Percentiles rank a stretch among this genome's conserved stretches.
These are phyloP conservation scores for Mariannaea sp. DNA, from an alignment of 2,329 filamentous ascomycete species.

Conservation along the genomic window DNA sequence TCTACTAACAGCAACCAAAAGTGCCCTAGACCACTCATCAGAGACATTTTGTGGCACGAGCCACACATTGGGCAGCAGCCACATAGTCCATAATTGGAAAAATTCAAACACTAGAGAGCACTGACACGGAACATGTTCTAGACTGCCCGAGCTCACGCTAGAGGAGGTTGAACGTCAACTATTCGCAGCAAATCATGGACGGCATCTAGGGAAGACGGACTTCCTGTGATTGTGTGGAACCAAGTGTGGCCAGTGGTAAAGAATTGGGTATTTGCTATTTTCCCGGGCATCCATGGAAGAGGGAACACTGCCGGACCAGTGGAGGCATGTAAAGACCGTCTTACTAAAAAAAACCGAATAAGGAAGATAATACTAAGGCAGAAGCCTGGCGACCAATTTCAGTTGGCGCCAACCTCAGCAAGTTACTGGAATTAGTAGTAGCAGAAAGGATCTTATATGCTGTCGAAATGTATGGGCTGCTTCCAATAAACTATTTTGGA, in stretches of 20 bases:
- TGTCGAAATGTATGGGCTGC: constrained; percentile 8
- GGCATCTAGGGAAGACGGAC: not conserved
- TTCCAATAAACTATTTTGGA: constrained; percentile 18
- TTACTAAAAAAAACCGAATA: not conserved
- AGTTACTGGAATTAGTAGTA: not conserved
- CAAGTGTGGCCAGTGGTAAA: constrained; percentile 2
- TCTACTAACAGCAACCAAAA: too few species aligned
- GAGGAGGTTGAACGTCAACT: not conserved
- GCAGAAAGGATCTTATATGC: not conserved
- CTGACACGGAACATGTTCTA: too few species aligned
- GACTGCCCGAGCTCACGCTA: not conserved
- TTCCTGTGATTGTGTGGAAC: not conserved
- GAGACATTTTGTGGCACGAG: too few species aligned
- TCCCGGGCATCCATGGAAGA: not conserved
- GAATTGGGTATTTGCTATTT: not conserved
- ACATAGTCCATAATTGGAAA: too few species aligned
- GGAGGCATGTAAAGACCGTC: constrained; percentile 23
- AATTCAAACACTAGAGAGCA: too few species aligned
- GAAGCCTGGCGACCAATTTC: not conserved
- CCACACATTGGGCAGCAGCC: too few species aligned
- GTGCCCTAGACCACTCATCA: too few species aligned
- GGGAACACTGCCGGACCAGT: not conserved
- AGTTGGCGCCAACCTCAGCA: not conserved
- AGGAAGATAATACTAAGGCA: not conserved
- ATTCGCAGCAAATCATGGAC: not conserved